Evolutionary conservation across 805 yeast species (phyloP).

Genomic region (Cyberlindnera xishuangbannaensis): DNA sequence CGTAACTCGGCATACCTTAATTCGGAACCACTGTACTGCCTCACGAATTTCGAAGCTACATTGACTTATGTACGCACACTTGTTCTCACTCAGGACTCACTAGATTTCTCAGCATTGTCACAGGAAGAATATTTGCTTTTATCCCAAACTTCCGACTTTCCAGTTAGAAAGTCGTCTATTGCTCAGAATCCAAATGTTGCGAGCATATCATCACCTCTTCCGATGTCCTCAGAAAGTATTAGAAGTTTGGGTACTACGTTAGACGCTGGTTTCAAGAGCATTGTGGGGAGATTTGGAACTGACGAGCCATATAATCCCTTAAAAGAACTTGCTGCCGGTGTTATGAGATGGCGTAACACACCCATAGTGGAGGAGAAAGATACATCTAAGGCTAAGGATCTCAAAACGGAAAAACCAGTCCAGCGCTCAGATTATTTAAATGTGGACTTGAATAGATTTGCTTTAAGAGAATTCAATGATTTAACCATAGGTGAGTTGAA

Average conservation of each 20-base stretch:
- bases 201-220: slow-evolving; percentile 2
- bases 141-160: slow-evolving; percentile 3
- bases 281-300: slow-evolving; percentile 11
- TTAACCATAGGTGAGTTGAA: slow-evolving; percentile 15
- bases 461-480: slow-evolving; percentile 13
- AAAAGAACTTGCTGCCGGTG: slow-evolving; percentile 19
- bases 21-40: slow-evolving; percentile 19
- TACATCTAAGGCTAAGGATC: no score
- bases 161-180: slow-evolving; percentile 5
- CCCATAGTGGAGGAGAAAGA: slow-evolving; percentile 1
- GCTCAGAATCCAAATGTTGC: background rate
- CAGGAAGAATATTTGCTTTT: slow-evolving; percentile 12
- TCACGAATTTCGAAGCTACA: slow-evolving; percentile 25
- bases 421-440: background rate
- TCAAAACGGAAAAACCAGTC: background rate
- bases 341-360: slow-evolving; percentile 17
- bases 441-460: slow-evolving; percentile 12
- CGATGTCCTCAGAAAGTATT: slow-evolving; percentile 3
- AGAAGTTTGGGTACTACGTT: slow-evolving; percentile 7
- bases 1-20: slow-evolving; percentile 14
- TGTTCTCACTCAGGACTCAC: slow-evolving; percentile 10
- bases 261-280: slow-evolving; percentile 13
- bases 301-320: slow-evolving; percentile 15
- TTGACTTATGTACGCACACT: slow-evolving; percentile 15
- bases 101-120: slow-evolving; percentile 7